A percentile compares a stretch with the other conserved stretches of the same genome.
These are phyloP conservation scores for Coemansia sp. DNA, from an alignment of 192 early-diverging fungal species.

Conservation along the genomic window DNA sequence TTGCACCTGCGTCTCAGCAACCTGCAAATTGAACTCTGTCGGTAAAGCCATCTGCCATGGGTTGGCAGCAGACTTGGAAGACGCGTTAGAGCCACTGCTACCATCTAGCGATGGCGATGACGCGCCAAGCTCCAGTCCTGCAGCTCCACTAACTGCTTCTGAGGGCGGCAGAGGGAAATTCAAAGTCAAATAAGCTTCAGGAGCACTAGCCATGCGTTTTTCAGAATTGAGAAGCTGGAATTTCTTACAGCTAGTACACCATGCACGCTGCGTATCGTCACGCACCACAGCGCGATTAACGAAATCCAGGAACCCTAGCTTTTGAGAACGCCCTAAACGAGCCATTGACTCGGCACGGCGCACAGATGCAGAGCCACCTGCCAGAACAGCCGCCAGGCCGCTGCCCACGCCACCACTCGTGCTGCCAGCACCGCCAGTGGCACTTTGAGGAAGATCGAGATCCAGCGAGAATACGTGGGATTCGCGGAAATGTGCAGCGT, in stretches of 20 bases:
- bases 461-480: constrained; percentile 82
- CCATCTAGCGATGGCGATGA: constrained; percentile 2
- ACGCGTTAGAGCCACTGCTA: neutral
- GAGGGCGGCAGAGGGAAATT: constrained; percentile 61
- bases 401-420: constrained; percentile 6
- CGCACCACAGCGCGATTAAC: constrained; percentile 20
- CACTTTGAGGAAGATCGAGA: constrained; percentile 66
- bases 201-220: constrained; percentile 65
- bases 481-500: constrained; percentile 57
- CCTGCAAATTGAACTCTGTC: constrained; percentile 9
- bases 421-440: neutral
- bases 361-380: constrained; percentile 44
- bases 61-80: neutral
- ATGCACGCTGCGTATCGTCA: constrained; percentile 58
- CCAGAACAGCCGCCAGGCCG: constrained; percentile 36
- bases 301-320: constrained; percentile 25
- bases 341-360: constrained; percentile 32
- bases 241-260: constrained; percentile 79
- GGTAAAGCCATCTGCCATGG: constrained; percentile 39
- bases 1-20: neutral
- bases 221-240: constrained; percentile 78
- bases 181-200: constrained; percentile 67
- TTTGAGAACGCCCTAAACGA: neutral
- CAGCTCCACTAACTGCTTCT: neutral
- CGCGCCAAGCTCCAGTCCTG: neutral